Conservation (phyloP, 495 filamentous ascomycete genomes). For the Aspergillus sparsus region DNA sequence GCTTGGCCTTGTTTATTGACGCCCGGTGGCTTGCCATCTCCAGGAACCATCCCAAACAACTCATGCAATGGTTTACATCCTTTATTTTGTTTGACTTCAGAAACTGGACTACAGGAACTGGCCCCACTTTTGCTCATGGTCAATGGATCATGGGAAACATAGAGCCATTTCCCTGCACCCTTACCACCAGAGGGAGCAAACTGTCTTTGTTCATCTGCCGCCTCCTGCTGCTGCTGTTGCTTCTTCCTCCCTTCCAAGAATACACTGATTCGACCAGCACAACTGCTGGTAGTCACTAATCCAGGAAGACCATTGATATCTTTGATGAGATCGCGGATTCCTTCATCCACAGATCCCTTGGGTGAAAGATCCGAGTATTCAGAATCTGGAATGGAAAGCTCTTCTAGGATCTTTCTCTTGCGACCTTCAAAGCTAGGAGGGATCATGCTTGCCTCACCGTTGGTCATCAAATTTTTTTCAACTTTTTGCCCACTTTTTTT, state of each 20-base stretch:
- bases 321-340: constrained; percentile 70
- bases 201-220: constrained; percentile 24
- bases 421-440: constrained; percentile 53
- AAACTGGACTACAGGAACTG: not conserved
- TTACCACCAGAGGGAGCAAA: constrained; percentile 70
- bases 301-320: constrained; percentile 72
- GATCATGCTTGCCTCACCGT: constrained; percentile 26
- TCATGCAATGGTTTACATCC: constrained; percentile 27
- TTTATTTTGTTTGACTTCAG: constrained; percentile 12
- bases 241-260: constrained; percentile 77
- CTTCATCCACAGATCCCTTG: constrained; percentile 80
- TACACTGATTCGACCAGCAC: constrained; percentile 79
- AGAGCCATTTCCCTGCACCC: constrained; percentile 83
- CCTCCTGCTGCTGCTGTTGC: constrained; percentile 16
- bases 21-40: constrained; percentile 34
- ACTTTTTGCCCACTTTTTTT: constrained; percentile 15
- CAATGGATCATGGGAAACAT: constrained; percentile 79
- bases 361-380: constrained; percentile 78
- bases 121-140: constrained; percentile 22
- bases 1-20: constrained; percentile 24
- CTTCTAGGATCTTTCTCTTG: constrained; percentile 65
- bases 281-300: constrained; percentile 88
- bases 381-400: constrained; percentile 61
- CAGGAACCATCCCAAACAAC: constrained; percentile 37
- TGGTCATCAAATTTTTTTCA: constrained; percentile 12